These are phyloP conservation scores for Agapanthus africanus DNA, from an alignment of 106 monocot species.

Conservation along the genomic window DNA sequence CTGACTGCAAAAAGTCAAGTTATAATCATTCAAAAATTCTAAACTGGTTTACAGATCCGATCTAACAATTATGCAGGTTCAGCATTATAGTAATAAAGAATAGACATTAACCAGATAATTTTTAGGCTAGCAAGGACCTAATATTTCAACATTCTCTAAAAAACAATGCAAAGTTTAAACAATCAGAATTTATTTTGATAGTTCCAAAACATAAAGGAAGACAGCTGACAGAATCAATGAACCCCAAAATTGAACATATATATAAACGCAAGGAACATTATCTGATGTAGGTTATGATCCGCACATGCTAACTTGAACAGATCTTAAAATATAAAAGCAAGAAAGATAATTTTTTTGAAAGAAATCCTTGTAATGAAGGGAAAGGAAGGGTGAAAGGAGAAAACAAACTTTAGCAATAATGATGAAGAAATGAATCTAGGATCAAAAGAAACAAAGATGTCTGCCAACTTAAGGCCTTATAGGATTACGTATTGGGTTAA, in stretches of 20 bases:
- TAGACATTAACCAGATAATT: background rate
- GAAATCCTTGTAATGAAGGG: too few relatives aligned
- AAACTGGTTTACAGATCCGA: background rate
- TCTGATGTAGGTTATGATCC: background rate
- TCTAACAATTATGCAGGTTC: background rate
- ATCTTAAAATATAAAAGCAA: too few relatives aligned
- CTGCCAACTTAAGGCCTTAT: too few relatives aligned
- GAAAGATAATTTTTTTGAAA: too few relatives aligned
- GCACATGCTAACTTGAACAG: too few relatives aligned
- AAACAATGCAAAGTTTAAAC: background rate
- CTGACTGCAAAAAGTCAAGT: conserved; percentile 40
- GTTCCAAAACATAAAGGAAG: too few relatives aligned
- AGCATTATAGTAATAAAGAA: background rate
- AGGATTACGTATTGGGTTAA: too few relatives aligned
- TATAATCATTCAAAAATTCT: background rate
- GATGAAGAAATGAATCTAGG: too few relatives aligned
- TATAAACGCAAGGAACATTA: background rate
- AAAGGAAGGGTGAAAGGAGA: too few relatives aligned
- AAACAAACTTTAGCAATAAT: too few relatives aligned
- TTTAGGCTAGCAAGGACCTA: background rate
- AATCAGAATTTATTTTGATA: background rate
- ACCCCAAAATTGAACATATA: background rate
- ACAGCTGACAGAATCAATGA: too few relatives aligned
- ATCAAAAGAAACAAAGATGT: too few relatives aligned
- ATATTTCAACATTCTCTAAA: background rate